Percentiles rank a stretch among this genome's conserved stretches.
phyloP scores from a whole-genome alignment of 306 rosid species.

The Gynostemma pentaphyllum region DNA sequence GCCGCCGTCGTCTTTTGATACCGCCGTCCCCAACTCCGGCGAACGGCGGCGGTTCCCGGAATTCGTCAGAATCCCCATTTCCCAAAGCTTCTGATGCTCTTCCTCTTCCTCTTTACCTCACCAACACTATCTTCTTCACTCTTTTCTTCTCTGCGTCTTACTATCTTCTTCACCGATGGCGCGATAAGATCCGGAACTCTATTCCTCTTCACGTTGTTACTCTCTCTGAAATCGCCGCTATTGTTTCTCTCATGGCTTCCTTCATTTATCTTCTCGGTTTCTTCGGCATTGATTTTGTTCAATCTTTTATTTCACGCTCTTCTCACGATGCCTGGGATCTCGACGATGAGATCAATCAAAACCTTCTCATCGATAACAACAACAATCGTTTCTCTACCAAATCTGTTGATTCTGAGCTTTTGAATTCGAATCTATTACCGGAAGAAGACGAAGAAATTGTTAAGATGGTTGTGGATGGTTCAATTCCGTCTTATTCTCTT shows the following conservation, averaged over 20 bases:
- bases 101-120: conserved; percentile 43
- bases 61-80: neutral
- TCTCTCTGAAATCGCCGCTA: conserved; percentile 42
- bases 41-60: too few species aligned
- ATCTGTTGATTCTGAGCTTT: neutral
- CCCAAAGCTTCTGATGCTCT: conserved; percentile 19
- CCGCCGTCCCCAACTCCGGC: too few species aligned
- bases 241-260: conserved; percentile 40
- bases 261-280: conserved; percentile 6
- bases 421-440: neutral
- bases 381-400: neutral
- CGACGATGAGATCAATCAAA: conserved; percentile 18
- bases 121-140: conserved; percentile 55
- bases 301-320: conserved; percentile 45
- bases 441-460: conserved; percentile 8
- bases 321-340: conserved; percentile 41
- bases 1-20: too few species aligned
- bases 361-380: neutral
- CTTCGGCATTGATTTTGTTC: conserved; percentile 38
- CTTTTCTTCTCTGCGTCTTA: conserved; percentile 57
- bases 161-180: conserved; percentile 56
- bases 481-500: conserved; percentile 3
- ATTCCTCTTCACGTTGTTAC: conserved; percentile 53
- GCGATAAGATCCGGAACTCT: conserved; percentile 56
- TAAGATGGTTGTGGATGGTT: conserved; percentile 4